These are phyloP conservation scores for Phytophthora syringae DNA, from an alignment of 352 stramenopile genomes.

Conservation along the genomic window DNA sequence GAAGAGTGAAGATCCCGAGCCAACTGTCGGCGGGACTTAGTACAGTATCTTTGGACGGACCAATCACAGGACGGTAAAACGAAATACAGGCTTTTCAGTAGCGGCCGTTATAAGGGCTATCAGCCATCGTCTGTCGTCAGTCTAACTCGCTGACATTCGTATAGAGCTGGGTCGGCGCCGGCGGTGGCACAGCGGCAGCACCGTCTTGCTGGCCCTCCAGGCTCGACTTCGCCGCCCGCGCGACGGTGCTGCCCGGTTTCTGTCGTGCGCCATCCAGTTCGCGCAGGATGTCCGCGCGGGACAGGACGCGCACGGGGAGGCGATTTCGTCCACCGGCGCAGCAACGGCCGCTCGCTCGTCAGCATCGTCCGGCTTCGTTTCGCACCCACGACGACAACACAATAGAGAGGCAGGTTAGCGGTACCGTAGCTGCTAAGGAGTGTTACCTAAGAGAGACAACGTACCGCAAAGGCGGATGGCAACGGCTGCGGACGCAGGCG, in stretches of 20 bases:
- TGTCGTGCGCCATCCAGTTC: conserved; percentile 33
- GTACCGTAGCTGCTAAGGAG: conserved; percentile 5
- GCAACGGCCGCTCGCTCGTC: conserved; percentile 8
- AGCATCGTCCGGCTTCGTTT: conserved; percentile 25
- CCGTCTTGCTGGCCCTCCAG: not conserved
- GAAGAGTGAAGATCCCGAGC: conserved; percentile 5
- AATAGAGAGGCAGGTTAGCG: conserved; percentile 14
- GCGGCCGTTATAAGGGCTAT: not conserved
- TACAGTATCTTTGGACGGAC: not conserved
- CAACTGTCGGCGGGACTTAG: conserved; percentile 19
- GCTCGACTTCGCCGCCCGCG: not conserved
- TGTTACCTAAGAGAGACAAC: conserved; percentile 9
- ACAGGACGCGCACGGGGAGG: conserved; percentile 49
- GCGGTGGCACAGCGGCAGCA: not conserved
- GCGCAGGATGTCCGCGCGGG: conserved; percentile 59
- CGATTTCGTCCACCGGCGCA: not conserved
- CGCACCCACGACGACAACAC: conserved; percentile 31
- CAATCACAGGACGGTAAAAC: conserved; percentile 17
- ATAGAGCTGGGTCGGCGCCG: conserved; percentile 20
- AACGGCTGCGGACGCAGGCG: conserved; percentile 52
- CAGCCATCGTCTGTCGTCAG: conserved; percentile 36
- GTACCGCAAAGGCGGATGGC: conserved; percentile 50
- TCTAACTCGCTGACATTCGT: conserved; percentile 51
- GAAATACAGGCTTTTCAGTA: not conserved
- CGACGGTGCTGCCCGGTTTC: not conserved